Evolutionary conservation across 805 yeast genomes (phyloP), one percentile per base, ranked within the genome.

Genomic region (Metschnikowia vanudenii): DNA sequence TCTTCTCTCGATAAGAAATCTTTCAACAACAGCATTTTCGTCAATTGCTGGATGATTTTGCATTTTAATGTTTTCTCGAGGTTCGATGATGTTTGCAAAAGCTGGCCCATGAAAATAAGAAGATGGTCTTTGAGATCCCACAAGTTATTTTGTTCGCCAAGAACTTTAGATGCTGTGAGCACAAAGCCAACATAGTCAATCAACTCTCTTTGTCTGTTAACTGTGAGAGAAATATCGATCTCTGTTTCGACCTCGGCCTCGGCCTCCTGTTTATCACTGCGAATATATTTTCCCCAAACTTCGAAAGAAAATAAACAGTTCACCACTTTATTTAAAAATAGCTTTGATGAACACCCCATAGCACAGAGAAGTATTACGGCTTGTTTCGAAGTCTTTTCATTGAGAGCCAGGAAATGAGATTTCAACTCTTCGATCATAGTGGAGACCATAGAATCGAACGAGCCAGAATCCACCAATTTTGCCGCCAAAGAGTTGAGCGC

Each of bases 31-130:
- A 82, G 68, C 36, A 88, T 58, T 41, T 80, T 79, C 0, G 81
- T 73, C 41, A 89, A 72, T 37, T 85, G 87, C 44, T 79, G 79
- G 24, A 86, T 69, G 1, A 94, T 79, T 34, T 84, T 67, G 22
- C 85, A 74, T 56, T 89, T 75, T 46, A 89, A 71, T 1, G 90
- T 79, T 10, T 82, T 82, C 56, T 88, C 96, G 26, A 79, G 67
- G 29, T 74, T 75, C 0, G 96, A 81, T 0, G 87, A 75, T 0
- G 85, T 76, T 60, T 84, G 78, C 40, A 91, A 70, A 4, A 88
- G 75, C 57, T 80, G 83, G n/a, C 90, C 81, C 53, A 88, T 62
- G 36, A 84, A 68, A 44, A 82, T 79, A 26, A 90, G 65, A 13
- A 91, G 68, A 33, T 81, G 81, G 56, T 90, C 96, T 51, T 85